These are phyloP conservation scores for Nitzschia palea DNA, from an alignment of 108 stramenopile genomes.

Conservation along the genomic window DNA sequence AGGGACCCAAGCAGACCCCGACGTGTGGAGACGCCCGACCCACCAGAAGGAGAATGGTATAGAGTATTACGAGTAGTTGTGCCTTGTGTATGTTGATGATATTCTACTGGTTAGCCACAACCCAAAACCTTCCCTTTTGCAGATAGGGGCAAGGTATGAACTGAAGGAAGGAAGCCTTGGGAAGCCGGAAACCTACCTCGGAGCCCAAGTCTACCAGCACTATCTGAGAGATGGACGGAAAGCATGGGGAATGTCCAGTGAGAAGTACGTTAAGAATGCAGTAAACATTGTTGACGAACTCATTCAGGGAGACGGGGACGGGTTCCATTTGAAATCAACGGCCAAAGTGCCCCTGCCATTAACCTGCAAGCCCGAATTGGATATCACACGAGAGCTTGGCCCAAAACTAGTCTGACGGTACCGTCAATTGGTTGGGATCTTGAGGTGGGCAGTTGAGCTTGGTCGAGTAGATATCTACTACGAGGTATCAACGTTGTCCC, in stretches of 20 bases:
- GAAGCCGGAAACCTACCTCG: constrained; percentile 38
- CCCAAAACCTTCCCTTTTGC: background rate
- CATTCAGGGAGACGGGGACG: constrained; percentile 1
- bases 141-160: constrained; percentile 35
- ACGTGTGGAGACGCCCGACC: constrained; percentile 23
- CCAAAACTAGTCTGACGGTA: background rate
- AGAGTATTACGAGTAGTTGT: constrained; percentile 38
- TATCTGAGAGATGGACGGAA: constrained; percentile 25
- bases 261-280: constrained; percentile 37
- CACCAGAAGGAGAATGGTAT: constrained; percentile 5
- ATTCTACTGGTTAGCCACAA: constrained; percentile 3
- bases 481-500: constrained; percentile 36
- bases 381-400: constrained; percentile 8
- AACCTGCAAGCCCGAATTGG: constrained; percentile 27
- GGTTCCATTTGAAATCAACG: background rate
- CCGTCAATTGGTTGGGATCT: constrained; percentile 8
- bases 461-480: constrained; percentile 24
- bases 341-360: constrained; percentile 8
- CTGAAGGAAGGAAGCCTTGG: constrained; percentile 41
- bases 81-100: constrained; percentile 41
- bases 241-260: constrained; percentile 43
- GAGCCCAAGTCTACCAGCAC: constrained; percentile 24
- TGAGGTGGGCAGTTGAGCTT: constrained; percentile 30
- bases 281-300: constrained; percentile 37
- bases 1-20: constrained; percentile 30